Percentiles rank a stretch among this genome's conserved stretches.
phyloP scores from a whole-genome alignment of 176 grass and related monocot species.

The Tillandsia fasciculata region DNA sequence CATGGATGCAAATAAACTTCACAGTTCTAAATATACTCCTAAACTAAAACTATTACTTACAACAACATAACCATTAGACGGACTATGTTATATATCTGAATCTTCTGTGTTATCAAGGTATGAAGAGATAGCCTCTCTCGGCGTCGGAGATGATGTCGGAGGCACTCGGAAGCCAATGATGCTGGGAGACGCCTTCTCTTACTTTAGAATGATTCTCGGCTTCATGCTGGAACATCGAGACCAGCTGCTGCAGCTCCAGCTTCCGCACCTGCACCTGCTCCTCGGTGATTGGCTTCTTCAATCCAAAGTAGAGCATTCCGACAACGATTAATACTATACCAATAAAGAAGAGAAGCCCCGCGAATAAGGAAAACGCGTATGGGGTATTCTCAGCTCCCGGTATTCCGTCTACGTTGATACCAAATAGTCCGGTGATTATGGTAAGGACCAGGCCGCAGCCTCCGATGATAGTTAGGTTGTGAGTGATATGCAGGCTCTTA shows the following conservation, averaged over 20 bases:
- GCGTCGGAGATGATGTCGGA: slow-evolving; percentile 38
- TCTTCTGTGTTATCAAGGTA: background rate
- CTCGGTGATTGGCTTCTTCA: slow-evolving; percentile 40
- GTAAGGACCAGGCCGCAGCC: slow-evolving; percentile 41
- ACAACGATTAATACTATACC: slow-evolving; percentile 28
- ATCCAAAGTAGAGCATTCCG: slow-evolving; percentile 31
- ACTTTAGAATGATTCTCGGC: slow-evolving; percentile 51
- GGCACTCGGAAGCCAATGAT: slow-evolving; percentile 37
- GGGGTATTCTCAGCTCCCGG: slow-evolving; percentile 30
- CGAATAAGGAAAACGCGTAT: slow-evolving; percentile 43
- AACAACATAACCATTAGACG: background rate
- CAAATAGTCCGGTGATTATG: slow-evolving; percentile 45
- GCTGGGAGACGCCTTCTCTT: slow-evolving; percentile 39
- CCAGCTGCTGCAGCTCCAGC: slow-evolving; percentile 48
- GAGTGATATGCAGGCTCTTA: slow-evolving; percentile 36
- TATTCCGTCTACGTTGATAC: slow-evolving; percentile 58
- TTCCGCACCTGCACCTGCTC: slow-evolving; percentile 43
- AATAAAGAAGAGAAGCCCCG: slow-evolving; percentile 27
- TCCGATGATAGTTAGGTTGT: slow-evolving; percentile 50
- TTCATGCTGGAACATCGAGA: slow-evolving; percentile 47
- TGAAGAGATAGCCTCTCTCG: slow-evolving; percentile 23
- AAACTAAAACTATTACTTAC: background rate
- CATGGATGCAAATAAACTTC: too few species aligned
- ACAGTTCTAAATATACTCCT: background rate
- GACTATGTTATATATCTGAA: background rate